Evolutionary conservation across 495 filamentous ascomycete species (phyloP).

Genomic region (Aspergillus baeticus): DNA sequence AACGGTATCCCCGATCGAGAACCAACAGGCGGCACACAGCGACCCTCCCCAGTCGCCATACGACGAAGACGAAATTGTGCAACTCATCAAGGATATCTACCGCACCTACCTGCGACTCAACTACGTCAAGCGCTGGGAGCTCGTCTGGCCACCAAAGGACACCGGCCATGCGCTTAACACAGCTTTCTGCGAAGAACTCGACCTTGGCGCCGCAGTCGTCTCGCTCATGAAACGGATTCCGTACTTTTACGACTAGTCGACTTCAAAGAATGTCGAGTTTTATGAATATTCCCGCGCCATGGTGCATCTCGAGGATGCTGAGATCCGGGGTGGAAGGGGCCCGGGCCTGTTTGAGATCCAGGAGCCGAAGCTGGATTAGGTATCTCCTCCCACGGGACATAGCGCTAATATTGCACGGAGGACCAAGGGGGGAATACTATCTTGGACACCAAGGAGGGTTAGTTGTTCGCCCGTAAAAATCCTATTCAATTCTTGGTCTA

Average conservation of each 20-base stretch:
- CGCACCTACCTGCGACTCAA: neutral
- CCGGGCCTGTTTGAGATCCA: neutral
- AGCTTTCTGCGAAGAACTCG: neutral
- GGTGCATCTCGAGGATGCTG: neutral
- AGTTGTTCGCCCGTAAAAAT: too few species aligned
- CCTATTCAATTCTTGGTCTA: too few species aligned
- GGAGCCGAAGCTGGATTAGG: neutral
- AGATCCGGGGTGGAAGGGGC: neutral
- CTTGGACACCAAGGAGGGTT: too few species aligned
- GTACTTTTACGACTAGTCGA: neutral
- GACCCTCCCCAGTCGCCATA: too few species aligned
- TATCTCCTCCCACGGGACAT: too few species aligned
- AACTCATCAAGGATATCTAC: neutral
- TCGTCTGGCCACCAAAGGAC: neutral
- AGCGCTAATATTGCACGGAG: too few species aligned
- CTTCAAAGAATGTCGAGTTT: neutral
- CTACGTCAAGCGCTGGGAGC: neutral
- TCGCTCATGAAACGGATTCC: neutral
- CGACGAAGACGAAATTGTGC: neutral
- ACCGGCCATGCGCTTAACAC: neutral
- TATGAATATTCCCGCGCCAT: neutral
- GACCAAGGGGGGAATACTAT: too few species aligned
- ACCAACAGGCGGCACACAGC: too few species aligned
- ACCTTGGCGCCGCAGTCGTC: neutral
- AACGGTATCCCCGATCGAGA: too few species aligned